These are phyloP conservation scores for Acanthamoeba triangularis DNA, from an alignment of 208 protist genomes.

Conservation along the genomic window DNA sequence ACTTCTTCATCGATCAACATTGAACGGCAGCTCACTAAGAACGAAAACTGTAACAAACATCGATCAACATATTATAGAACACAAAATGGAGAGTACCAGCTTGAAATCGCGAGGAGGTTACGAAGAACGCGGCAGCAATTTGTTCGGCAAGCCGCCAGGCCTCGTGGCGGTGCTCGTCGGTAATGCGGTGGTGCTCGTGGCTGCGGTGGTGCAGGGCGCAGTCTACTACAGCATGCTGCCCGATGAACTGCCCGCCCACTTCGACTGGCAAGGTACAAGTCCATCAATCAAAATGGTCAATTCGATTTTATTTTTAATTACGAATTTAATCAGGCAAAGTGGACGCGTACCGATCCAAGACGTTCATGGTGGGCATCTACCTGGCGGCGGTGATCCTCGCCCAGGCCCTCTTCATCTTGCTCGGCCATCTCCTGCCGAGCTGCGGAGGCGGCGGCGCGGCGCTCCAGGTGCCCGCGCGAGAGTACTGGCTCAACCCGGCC, in stretches of 20 bases:
- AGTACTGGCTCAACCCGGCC: conserved; percentile 59
- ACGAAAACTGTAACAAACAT: too few species aligned
- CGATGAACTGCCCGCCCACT: not conserved
- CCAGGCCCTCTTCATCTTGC: conserved; percentile 1
- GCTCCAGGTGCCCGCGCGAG: not conserved
- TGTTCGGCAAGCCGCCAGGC: conserved; percentile 7
- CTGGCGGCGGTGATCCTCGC: conserved; percentile 33
- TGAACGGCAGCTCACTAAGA: too few species aligned
- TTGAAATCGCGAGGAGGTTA: not conserved
- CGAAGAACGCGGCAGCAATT: not conserved
- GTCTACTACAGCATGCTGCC: not conserved
- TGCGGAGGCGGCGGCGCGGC: not conserved
- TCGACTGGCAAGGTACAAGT: not conserved
- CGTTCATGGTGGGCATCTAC: not conserved
- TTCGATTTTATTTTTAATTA: not conserved
- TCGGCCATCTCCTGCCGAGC: conserved; percentile 9
- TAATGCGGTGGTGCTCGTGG: not conserved
- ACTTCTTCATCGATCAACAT: too few species aligned
- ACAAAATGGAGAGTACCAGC: not conserved
- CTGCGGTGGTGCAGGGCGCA: conserved; percentile 1
- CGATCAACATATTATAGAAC: not conserved
- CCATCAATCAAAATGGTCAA: not conserved
- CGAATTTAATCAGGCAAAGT: not conserved
- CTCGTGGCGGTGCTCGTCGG: not conserved
- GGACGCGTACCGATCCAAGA: not conserved